phyloP scores from a whole-genome alignment of 1,284 basidiomycete species.

The Microbotryum silenes-acaulis region DNA sequence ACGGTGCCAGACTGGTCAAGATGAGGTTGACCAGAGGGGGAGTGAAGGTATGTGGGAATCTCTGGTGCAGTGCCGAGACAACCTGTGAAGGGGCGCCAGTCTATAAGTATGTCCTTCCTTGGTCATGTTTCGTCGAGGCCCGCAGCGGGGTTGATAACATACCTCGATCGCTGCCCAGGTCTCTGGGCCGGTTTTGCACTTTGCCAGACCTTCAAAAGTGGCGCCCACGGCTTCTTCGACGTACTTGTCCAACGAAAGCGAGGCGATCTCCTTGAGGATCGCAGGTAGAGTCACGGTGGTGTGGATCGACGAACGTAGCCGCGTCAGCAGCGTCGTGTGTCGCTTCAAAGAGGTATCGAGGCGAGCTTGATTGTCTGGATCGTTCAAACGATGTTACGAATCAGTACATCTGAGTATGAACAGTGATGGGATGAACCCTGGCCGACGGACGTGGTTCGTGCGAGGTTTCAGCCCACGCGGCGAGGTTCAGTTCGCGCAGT shows the following conservation, averaged over 20 bases:
- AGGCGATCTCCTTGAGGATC: conserved; percentile 81
- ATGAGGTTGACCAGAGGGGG: conserved; percentile 61
- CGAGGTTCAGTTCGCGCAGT: conserved; percentile 6
- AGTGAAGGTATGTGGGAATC: conserved; percentile 74
- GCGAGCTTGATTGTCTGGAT: conserved; percentile 24
- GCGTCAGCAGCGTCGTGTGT: conserved; percentile 86
- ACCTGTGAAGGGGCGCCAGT: conserved; percentile 50
- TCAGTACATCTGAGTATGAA: neutral
- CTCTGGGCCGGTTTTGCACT: conserved; percentile 82
- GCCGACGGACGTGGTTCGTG: conserved; percentile 3
- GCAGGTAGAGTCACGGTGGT: conserved; percentile 64
- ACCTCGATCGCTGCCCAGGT: conserved; percentile 88
- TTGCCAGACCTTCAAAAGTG: conserved; percentile 70
- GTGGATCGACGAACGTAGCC: conserved; percentile 70
- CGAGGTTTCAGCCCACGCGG: conserved; percentile 7
- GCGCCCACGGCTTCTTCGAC: conserved; percentile 88
- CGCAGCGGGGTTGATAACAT: conserved; percentile 33
- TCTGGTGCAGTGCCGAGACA: conserved; percentile 77
- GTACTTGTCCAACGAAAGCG: conserved; percentile 88
- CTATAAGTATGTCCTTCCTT: neutral
- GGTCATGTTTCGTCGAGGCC: neutral
- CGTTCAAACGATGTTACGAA: neutral
- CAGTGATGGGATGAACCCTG: neutral
- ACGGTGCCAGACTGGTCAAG: conserved; percentile 57
- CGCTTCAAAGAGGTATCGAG: conserved; percentile 87